Evolutionary conservation across 331 rosid genomes (phyloP), one percentile per base, ranked within the genome.

Genomic region (Phaseolus coccineus): DNA sequence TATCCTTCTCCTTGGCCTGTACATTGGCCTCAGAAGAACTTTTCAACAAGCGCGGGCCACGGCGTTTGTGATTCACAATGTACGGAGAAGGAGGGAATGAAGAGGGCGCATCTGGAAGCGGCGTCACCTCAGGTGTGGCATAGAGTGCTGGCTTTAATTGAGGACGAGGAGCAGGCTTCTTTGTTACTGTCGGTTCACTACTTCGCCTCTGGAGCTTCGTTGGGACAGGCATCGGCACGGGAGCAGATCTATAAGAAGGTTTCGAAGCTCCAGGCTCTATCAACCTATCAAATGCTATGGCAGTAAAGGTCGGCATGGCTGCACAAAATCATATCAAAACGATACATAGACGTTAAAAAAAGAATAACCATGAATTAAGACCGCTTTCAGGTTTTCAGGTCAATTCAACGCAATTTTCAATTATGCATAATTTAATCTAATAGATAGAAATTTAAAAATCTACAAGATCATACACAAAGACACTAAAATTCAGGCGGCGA

Each of bases 61-160:
- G 98, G 3, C 98, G 92, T 83, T 95, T 95, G 81, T 95, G 98
- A 71, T 95, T 91, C 78, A 95, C 79, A 40, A 95, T 87, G 87
- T 95, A 95, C 0, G 98, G 98, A 10, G 97, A 91, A 62, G 98
- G 97, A 28, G 96, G 82, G 77, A 90, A 95, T 0, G 97, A 95
- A 15, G 97, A 87, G 13, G 97, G 97, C 0, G 89, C 52, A 79
- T 85, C 86, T 3, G 84, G 98, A 31, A 92, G 89, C 1, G 97
- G 96, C 1, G 96, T 91, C 68, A 90, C 87, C 85, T 86, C 94
- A 12, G 98, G 98, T 75, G 97, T 95, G 47, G 97, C 86, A 75
- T 95, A 95, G 4, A 95, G 96, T 8, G 97, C 86, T 9, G 98
- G 98, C 71, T 83, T 92, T 19, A 95, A 82, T 37, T 76, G 97